These are phyloP conservation scores for Lodderomyces jiufengensis DNA, from an alignment of 1,139 yeast genomes.

Conservation along the genomic window DNA sequence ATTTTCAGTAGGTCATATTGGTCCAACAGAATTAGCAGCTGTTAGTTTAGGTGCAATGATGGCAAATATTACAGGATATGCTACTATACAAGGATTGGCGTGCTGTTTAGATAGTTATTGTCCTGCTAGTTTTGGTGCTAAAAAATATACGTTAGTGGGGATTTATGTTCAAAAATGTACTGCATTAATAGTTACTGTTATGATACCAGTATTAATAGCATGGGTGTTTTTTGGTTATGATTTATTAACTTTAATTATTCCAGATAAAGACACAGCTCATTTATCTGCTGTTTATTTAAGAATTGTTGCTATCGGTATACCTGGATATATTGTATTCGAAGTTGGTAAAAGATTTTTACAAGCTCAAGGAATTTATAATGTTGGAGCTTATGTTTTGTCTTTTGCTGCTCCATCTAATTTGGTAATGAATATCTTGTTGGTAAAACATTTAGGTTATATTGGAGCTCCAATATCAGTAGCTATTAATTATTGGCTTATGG, in stretches of 20 bases:
- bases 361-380: conserved; percentile 78
- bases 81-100: conserved; percentile 56
- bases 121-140: conserved; percentile 61
- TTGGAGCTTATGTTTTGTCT: conserved; percentile 65
- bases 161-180: conserved; percentile 52
- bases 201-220: conserved; percentile 45
- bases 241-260: conserved; percentile 35
- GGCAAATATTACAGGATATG: conserved; percentile 56
- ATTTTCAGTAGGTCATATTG: conserved; percentile 56
- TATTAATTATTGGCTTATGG: conserved; percentile 57
- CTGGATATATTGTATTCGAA: conserved; percentile 68
- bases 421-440: conserved; percentile 43
- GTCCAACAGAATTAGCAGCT: conserved; percentile 57
- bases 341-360: conserved; percentile 70
- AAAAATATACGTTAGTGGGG: conserved; percentile 50
- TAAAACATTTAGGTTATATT: conserved; percentile 35
- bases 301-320: conserved; percentile 51
- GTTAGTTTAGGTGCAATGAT: conserved; percentile 64
- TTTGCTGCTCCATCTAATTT: conserved; percentile 64
- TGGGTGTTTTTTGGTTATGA: conserved; percentile 49
- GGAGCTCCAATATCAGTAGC: conserved; percentile 62
- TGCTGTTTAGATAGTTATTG: conserved; percentile 56
- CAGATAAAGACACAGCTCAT: conserved; percentile 48
- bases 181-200: conserved; percentile 46
- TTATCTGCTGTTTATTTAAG: conserved; percentile 51